A percentile compares a stretch with the other conserved stretches of the same genome.
Conservation (phyloP, 768 basidiomycete species). For the Candolleomyces eurysporus region DNA sequence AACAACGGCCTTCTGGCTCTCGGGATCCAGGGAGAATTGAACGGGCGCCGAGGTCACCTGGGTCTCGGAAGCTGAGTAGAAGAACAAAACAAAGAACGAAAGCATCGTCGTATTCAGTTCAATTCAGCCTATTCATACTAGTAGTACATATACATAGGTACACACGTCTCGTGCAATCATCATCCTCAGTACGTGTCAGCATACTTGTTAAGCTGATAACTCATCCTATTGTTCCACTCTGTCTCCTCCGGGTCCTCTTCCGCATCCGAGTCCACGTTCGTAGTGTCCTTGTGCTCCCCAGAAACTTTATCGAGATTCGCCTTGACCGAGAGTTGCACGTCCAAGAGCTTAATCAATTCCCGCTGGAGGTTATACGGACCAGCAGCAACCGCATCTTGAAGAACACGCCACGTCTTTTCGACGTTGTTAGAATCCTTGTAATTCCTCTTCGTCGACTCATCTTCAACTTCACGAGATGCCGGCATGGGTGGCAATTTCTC, state of each 20-base stretch:
- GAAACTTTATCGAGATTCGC: conserved; percentile 3
- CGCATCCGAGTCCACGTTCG: conserved; percentile 4
- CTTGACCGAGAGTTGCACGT: conserved; percentile 14
- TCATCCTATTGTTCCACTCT: neutral
- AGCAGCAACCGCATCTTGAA: neutral
- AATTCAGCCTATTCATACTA: too few species aligned
- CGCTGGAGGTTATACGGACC: neutral
- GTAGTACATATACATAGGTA: too few species aligned
- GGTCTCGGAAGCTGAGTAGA: too few species aligned
- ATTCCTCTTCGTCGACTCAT: neutral
- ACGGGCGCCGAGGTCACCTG: too few species aligned
- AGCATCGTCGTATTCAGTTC: too few species aligned
- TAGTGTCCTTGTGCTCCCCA: neutral
- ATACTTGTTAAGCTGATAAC: neutral
- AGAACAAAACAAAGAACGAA: too few species aligned
- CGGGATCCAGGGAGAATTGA: too few species aligned
- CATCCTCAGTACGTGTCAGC: neutral
- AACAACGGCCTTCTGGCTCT: too few species aligned
- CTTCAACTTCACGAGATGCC: neutral
- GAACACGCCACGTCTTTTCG: neutral
- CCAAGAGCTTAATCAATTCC: conserved; percentile 10
- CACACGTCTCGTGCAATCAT: too few species aligned
- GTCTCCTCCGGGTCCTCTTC: conserved; percentile 1
- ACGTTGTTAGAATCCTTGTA: neutral
- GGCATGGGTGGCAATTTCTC: neutral